A percentile compares a stretch with the other conserved stretches of the same genome.
phyloP scores from a whole-genome alignment of 805 yeast genomes.

The Wickerhamiella parazyma region DNA sequence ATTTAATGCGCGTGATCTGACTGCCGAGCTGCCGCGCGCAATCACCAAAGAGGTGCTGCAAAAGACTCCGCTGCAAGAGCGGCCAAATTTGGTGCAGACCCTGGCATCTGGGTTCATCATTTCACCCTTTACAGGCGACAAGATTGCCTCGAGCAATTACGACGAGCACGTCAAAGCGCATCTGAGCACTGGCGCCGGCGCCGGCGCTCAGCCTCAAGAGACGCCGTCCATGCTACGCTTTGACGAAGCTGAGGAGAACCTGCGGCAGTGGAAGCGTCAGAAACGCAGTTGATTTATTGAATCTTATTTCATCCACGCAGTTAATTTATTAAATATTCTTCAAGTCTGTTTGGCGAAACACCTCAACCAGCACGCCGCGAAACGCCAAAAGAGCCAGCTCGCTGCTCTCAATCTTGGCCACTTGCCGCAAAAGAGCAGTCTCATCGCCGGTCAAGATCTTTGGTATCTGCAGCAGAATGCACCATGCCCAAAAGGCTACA shows the following conservation, averaged over 20 bases:
- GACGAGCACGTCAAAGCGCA: slow-evolving; percentile 45
- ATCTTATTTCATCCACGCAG: too few relatives aligned
- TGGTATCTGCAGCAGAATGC: slow-evolving; percentile 30
- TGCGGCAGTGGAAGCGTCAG: slow-evolving; percentile 1
- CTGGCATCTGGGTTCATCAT: slow-evolving; percentile 28
- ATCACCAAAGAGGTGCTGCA: slow-evolving; percentile 7
- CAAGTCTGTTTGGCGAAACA: slow-evolving; percentile 19
- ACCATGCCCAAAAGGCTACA: slow-evolving; percentile 29
- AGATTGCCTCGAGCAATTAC: slow-evolving; percentile 57
- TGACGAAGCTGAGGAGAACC: slow-evolving; percentile 7
- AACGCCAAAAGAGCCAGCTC: slow-evolving; percentile 10
- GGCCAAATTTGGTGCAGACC: slow-evolving; percentile 19
- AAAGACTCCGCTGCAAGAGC: slow-evolving; percentile 35
- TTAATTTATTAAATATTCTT: neutral
- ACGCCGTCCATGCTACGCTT: neutral
- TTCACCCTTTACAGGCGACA: slow-evolving; percentile 69
- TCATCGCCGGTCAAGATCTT: slow-evolving; percentile 29
- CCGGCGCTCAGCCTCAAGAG: neutral
- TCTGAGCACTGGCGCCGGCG: neutral
- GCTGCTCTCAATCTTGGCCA: neutral
- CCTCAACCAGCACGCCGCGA: slow-evolving; percentile 11
- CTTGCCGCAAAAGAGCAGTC: slow-evolving; percentile 29
- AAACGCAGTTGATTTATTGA: neutral
- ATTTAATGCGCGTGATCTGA: slow-evolving; percentile 38
- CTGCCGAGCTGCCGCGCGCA: slow-evolving; percentile 33